Evolutionary conservation across 108 stramenopile species (phyloP), one percentile per base, ranked within the genome.

Genomic region (Conticribra guillardii): DNA sequence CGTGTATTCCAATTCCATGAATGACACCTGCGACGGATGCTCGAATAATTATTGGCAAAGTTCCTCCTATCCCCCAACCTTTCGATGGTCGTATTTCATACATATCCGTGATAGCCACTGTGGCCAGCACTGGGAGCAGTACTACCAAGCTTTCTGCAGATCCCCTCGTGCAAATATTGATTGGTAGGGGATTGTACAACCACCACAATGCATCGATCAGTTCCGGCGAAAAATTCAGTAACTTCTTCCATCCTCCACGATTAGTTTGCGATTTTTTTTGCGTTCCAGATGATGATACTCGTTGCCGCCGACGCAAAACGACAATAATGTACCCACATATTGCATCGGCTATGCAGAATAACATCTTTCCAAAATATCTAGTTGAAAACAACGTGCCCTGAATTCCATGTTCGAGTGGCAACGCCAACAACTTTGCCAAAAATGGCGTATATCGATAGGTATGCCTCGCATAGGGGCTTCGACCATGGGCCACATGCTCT

Each of bases 391-490:
- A 7, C 23, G 56, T 37, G 27, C 54, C 2, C 30, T 56, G 4
- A 5, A 28, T 4, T 14, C 2, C 14, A 19, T 26, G 27, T 22
- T 50, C 29, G 2, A 54, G 9, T 5, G 77, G 84, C 56, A 76
- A 46, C 7, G 76, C 60, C 23, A 98, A 55, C 5, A 97, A 49
- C 27, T 48, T 74, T 4, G 98, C 97, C 66, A 99, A 74, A 50
- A 99, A 86, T 2, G 99, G 99, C n/a, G 99, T 96, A 71, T 99
- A 99, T 22, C 99, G 95, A 87, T 98, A 99, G n/a, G 99, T 99
- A 48, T 91, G 88, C 29, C 99, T 83, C 54, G 86, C 84, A 57
- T 97, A 99, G 17, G 98, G 97, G 63, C 84, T 88, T 54, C 75
- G 30, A 22, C 88, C 91, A 16, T 69, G 41, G 17, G 75, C 76